Evolutionary conservation across 352 stramenopile species (phyloP).

Genomic region (Globisporangium takayamanum): DNA sequence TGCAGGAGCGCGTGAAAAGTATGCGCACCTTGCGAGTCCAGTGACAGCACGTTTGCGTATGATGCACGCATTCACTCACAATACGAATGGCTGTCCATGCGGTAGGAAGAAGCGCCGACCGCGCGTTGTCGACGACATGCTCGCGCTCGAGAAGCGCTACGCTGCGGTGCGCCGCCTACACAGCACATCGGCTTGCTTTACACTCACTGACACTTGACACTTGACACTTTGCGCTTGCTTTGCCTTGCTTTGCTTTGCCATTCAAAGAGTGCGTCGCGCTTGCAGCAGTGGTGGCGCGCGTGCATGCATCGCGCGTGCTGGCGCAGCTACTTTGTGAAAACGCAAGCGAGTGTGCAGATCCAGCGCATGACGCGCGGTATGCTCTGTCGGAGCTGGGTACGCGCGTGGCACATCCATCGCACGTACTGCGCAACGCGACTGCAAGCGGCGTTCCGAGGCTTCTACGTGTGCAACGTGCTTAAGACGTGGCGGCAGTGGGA

Average conservation of each 20-base stretch:
- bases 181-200: neutral
- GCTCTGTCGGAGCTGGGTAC: constrained; percentile 38
- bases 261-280: constrained; percentile 23
- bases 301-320: constrained; percentile 38
- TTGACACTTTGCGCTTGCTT: neutral
- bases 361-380: constrained; percentile 49
- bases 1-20: constrained; percentile 40
- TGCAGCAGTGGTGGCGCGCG: constrained; percentile 59
- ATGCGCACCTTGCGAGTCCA: neutral
- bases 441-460: constrained; percentile 53
- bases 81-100: neutral
- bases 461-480: constrained; percentile 40
- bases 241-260: neutral
- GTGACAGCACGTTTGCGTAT: neutral
- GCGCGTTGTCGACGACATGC: constrained; percentile 68
- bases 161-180: constrained; percentile 17
- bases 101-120: constrained; percentile 44
- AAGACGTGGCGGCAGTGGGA: constrained; percentile 52
- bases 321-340: constrained; percentile 34
- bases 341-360: constrained; percentile 36
- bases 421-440: constrained; percentile 41
- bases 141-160: constrained; percentile 53
- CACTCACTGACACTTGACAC: neutral
- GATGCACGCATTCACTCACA: neutral
- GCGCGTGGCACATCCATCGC: constrained; percentile 50